phyloP scores from a whole-genome alignment of 1,139 yeast species.

The Suhomyces terraborum region DNA sequence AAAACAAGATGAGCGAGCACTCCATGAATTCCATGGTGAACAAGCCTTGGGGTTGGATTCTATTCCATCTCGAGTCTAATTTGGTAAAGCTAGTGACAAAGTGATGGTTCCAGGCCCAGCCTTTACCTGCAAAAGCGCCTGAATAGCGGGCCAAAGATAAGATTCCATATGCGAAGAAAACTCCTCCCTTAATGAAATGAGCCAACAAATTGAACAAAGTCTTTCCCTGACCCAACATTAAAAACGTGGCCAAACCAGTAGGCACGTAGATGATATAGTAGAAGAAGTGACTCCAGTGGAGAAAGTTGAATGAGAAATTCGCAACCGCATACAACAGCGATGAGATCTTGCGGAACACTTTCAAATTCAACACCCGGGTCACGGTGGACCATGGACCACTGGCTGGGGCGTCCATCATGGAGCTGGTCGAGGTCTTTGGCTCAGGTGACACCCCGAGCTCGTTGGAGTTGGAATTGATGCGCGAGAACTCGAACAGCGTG shows the following conservation, averaged over 20 bases:
- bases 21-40: slow-evolving; percentile 87
- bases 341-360: slow-evolving; percentile 14
- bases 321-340: slow-evolving; percentile 7
- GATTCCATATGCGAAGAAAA: slow-evolving; percentile 75
- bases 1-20: slow-evolving; percentile 73
- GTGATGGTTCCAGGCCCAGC: slow-evolving; percentile 90
- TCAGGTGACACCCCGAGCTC: slow-evolving; percentile 19
- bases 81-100: slow-evolving; percentile 27
- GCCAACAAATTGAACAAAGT: slow-evolving; percentile 82
- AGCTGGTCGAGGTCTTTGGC: slow-evolving; percentile 21
- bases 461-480: slow-evolving; percentile 16
- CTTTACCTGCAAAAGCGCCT: slow-evolving; percentile 72
- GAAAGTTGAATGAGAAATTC: slow-evolving; percentile 45
- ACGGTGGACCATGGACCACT: slow-evolving; percentile 1
- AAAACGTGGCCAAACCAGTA: slow-evolving; percentile 77
- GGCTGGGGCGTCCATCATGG: slow-evolving; percentile 14
- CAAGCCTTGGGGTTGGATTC: slow-evolving; percentile 55
- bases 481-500: slow-evolving; percentile 39
- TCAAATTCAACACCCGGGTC: slow-evolving; percentile 12
- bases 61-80: slow-evolving; percentile 34
- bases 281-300: slow-evolving; percentile 69
- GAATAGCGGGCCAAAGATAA: slow-evolving; percentile 80
- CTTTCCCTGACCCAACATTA: slow-evolving; percentile 64
- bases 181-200: slow-evolving; percentile 95
- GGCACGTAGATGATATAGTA: slow-evolving; percentile 62